Percentiles rank a stretch among this genome's conserved stretches.
Evolutionary conservation across 768 basidiomycete genomes (phyloP).

Genomic region (Heimioporus sp.): DNA sequence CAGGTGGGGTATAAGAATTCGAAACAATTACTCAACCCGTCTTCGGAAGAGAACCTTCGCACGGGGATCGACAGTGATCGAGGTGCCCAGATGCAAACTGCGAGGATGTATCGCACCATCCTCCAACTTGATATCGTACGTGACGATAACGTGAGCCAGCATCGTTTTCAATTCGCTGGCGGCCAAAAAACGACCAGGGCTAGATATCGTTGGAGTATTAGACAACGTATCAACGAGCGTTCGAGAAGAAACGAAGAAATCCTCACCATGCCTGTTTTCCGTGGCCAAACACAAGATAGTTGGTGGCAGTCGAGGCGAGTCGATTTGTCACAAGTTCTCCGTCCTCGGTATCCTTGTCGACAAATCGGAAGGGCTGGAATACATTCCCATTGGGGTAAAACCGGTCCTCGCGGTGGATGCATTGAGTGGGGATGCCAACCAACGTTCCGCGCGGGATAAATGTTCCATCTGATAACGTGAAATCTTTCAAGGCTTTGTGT

Average conservation of each 20-base stretch:
- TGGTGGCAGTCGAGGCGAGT: slow-evolving; percentile 28
- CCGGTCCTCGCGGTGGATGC: slow-evolving; percentile 20
- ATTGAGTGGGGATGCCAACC: slow-evolving; percentile 22
- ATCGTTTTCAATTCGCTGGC: slow-evolving; percentile 8
- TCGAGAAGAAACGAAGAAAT: no score
- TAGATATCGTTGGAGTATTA: no score
- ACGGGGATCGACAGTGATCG: slow-evolving; percentile 2
- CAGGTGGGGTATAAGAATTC: no score
- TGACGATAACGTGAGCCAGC: slow-evolving; percentile 12
- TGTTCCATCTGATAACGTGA: slow-evolving; percentile 39
- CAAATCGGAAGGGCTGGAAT: slow-evolving; percentile 37
- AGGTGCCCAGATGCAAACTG: slow-evolving; percentile 1
- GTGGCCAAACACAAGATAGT: slow-evolving; percentile 38
- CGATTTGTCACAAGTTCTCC: slow-evolving; percentile 33
- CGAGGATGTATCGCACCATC: background rate
- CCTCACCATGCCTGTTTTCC: slow-evolving; percentile 16
- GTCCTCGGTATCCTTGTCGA: slow-evolving; percentile 26
- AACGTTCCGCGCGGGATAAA: slow-evolving; percentile 33
- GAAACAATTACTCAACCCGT: no score
- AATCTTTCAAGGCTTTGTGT: slow-evolving; percentile 23
- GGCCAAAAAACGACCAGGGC: slow-evolving; percentile 17
- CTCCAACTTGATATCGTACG: slow-evolving; percentile 20
- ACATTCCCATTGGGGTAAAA: slow-evolving; percentile 31
- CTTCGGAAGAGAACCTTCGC: no score
- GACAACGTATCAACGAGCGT: no score